A percentile compares a stretch with the other conserved stretches of the same genome.
These are phyloP conservation scores for Tetracentron sinense DNA, from an alignment of 164 flowering plant species.

Conservation along the genomic window DNA sequence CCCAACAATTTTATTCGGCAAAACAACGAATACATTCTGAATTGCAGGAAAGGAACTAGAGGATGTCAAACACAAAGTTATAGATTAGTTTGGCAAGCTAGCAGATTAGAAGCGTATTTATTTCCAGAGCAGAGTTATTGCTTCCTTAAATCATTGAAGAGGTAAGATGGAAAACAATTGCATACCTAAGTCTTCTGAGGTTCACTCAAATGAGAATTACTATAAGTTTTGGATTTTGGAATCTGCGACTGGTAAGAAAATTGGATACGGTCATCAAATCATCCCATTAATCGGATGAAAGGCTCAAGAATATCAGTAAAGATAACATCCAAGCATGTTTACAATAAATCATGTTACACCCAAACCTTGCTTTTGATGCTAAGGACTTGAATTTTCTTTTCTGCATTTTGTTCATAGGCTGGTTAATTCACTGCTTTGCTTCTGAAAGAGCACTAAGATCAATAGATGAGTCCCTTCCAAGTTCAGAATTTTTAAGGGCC, in stretches of 20 bases:
- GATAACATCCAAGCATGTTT: background rate
- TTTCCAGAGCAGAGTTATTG: background rate
- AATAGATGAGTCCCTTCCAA: conserved; percentile 21
- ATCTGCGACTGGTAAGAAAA: conserved; percentile 18
- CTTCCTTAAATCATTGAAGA: background rate
- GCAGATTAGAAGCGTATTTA: background rate
- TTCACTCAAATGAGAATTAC: conserved; percentile 24
- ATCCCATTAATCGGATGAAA: background rate
- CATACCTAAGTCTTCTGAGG: conserved; percentile 38
- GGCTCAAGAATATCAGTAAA: background rate
- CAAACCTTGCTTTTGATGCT: conserved; percentile 44
- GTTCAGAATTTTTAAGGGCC: conserved; percentile 21
- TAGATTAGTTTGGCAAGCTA: background rate
- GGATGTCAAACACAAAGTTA: too few relatives aligned
- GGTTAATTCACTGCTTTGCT: conserved; percentile 26
- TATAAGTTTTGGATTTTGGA: conserved; percentile 22
- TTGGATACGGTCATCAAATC: background rate
- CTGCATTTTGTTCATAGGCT: conserved; percentile 16
- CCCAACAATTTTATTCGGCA: too few relatives aligned
- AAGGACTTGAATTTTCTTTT: conserved; percentile 43
- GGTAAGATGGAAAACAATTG: background rate
- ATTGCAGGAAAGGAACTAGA: too few relatives aligned
- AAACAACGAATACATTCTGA: too few relatives aligned
- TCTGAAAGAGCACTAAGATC: conserved; percentile 26
- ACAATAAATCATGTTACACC: background rate